Evolutionary conservation across 208 protist genomes (phyloP), one percentile per base, ranked within the genome.

Genomic region (Trypanosoma theileri): DNA sequence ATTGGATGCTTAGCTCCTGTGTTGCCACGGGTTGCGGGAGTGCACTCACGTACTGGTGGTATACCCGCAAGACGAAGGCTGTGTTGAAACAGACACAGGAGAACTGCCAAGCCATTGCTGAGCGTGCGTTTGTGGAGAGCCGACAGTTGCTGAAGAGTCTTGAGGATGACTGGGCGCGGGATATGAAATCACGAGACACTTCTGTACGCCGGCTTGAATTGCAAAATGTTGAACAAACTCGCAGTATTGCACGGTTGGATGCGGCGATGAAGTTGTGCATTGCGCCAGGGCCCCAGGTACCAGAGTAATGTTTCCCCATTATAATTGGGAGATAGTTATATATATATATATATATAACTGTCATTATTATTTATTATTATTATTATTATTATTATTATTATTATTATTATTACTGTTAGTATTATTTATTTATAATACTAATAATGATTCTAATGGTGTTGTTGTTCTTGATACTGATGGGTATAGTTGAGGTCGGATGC

Each of bases 161-260:
- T 10, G 85, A 92, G 75, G 68, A 79, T 12, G 85, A 73, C 31
- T 95, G 86, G 90, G 73, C 63, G 4, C 58, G 52, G 52, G 90
- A 93, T 60, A 84, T 89, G 21, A 81, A 82, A 56, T 73, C 80
- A 4, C 85, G 90, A 21, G 86, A 95, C 58, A 77, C 71, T 40
- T 81, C 87, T 67, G 82, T 92, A 58, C 82, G 88, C 14, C 69
- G 82, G 14, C 73, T 96, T n/a, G 81, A 96, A 75, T 73, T 96
- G 24, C 90, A 96, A 44, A 93, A 93, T 57, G 90, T 96, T 41
- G 87, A 96, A 77, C 90, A 96, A 71, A 92, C 90, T 2, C 80
- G 88, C 16, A 93, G 86, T 53, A 84, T 96, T 45, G 85, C 81
- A 0, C 84, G 90, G 0, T 72, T 96, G 1, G 88, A 92, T 59